Percentiles rank a stretch among this genome's conserved stretches.
phyloP scores from a whole-genome alignment of 345 rosid species.

The Tarenaya hassleriana region DNA sequence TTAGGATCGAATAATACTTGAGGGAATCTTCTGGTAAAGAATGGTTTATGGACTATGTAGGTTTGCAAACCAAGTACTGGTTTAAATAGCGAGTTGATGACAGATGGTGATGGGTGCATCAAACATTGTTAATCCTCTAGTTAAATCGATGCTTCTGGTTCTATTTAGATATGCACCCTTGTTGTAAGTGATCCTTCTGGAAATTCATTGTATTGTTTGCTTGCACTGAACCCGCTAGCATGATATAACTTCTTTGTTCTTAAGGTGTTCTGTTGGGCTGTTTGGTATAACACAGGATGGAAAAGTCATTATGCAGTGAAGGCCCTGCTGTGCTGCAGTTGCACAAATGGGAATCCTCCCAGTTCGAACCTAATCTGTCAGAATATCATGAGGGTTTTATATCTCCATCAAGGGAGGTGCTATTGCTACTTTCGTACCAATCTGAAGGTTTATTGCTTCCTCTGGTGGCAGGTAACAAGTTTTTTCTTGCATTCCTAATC shows the following conservation, averaged over 20 bases:
- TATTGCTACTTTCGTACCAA: constrained; percentile 61
- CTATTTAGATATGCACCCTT: too few relatives aligned
- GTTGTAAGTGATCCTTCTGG: too few relatives aligned
- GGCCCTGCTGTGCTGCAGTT: constrained; percentile 61
- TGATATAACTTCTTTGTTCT: constrained; percentile 2
- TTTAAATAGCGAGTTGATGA: too few relatives aligned
- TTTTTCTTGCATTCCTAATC: constrained; percentile 9
- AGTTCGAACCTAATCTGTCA: constrained; percentile 47
- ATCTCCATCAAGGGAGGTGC: constrained; percentile 71
- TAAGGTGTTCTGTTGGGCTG: constrained; percentile 16
- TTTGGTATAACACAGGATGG: constrained; percentile 42
- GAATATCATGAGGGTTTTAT: constrained; percentile 87
- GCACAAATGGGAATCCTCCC: constrained; percentile 70
- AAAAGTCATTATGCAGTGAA: constrained; percentile 36
- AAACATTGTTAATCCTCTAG: too few relatives aligned
- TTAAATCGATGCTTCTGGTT: too few relatives aligned
- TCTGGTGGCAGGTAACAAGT: constrained; percentile 45
- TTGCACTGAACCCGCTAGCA: constrained; percentile 4
- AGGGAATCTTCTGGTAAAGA: too few relatives aligned
- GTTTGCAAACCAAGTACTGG: too few relatives aligned
- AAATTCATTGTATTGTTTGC: not conserved
- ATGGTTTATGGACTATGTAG: too few relatives aligned
- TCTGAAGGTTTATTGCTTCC: constrained; percentile 73
- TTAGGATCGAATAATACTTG: too few relatives aligned
- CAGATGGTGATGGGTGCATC: too few relatives aligned